Percentiles rank a stretch among this genome's conserved stretches.
phyloP scores from a whole-genome alignment of 1,284 basidiomycete species.

The Cutaneotrichosporon cutaneum region DNA sequence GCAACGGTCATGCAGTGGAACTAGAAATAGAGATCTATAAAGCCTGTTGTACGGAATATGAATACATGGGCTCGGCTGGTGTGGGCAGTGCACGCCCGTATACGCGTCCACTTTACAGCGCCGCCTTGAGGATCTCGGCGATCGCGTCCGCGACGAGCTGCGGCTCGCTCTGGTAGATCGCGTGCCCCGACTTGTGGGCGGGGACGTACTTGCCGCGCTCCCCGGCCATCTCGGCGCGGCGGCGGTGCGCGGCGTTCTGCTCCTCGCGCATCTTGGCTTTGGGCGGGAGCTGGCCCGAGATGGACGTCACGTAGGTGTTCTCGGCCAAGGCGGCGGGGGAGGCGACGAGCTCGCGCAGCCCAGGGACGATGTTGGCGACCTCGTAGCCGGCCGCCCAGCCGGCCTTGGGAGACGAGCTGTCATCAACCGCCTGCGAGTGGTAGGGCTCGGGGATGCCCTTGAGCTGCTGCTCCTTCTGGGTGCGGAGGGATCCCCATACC shows the following conservation, averaged over 20 bases:
- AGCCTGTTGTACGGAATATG: background rate
- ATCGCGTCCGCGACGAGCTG: conserved; percentile 7
- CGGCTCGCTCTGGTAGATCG: conserved; percentile 9
- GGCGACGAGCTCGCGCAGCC: conserved; percentile 7
- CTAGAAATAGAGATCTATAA: background rate
- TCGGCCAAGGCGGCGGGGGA: background rate
- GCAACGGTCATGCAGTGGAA: background rate
- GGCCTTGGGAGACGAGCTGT: background rate
- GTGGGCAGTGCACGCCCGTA: background rate
- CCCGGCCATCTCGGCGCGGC: background rate
- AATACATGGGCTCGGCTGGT: background rate
- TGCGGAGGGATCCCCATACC: background rate
- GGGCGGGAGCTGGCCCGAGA: conserved; percentile 5
- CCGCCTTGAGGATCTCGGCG: conserved; percentile 56
- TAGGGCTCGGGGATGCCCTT: conserved; percentile 7
- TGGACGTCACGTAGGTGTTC: background rate
- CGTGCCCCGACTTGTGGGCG: conserved; percentile 7
- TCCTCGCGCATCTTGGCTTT: conserved; percentile 2
- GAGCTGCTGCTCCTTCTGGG: background rate
- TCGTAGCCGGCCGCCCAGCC: conserved; percentile 6
- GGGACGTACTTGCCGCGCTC: conserved; percentile 12
- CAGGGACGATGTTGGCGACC: conserved; percentile 5
- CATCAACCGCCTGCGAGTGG: background rate
- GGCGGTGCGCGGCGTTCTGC: conserved; percentile 6
- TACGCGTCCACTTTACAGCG: background rate